Conservation (phyloP, 352 stramenopile genomes). For the Globisporangium rhizosaccharum region DNA sequence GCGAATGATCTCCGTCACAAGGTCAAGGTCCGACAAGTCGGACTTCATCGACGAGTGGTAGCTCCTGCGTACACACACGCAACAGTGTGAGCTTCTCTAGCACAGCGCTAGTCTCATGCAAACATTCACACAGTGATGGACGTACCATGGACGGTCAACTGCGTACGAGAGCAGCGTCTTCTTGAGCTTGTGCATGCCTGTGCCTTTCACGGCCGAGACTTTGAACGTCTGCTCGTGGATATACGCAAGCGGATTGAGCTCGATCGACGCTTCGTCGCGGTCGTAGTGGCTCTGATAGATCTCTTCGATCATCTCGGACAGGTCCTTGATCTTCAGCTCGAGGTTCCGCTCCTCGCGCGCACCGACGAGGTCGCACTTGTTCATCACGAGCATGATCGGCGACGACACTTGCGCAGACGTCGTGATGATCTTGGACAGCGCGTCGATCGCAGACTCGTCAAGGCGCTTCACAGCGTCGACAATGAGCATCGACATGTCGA, state of each 20-base stretch:
- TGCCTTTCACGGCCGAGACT: slow-evolving; percentile 72
- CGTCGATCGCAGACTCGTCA: slow-evolving; percentile 69
- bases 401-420: slow-evolving; percentile 69
- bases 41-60: slow-evolving; percentile 87
- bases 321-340: slow-evolving; percentile 58
- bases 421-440: slow-evolving; percentile 73
- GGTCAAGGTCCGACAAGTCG: slow-evolving; percentile 71
- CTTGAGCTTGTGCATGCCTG: slow-evolving; percentile 58
- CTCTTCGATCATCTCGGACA: slow-evolving; percentile 80
- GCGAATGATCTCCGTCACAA: slow-evolving; percentile 86
- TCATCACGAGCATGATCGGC: slow-evolving; percentile 84
- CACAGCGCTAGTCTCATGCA: too few relatives aligned
- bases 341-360: slow-evolving; percentile 49
- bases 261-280: slow-evolving; percentile 39
- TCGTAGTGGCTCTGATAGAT: slow-evolving; percentile 71
- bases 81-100: background rate
- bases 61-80: slow-evolving; percentile 24
- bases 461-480: slow-evolving; percentile 83
- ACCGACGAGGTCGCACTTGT: slow-evolving; percentile 74
- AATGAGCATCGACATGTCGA: slow-evolving; percentile 84
- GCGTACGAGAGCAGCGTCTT: slow-evolving; percentile 60
- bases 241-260: slow-evolving; percentile 60
- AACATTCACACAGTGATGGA: background rate
- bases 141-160: slow-evolving; percentile 61
- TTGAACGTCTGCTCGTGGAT: slow-evolving; percentile 72